phyloP scores from a whole-genome alignment of 1,139 yeast genomes.

The Candida smagusa region DNA sequence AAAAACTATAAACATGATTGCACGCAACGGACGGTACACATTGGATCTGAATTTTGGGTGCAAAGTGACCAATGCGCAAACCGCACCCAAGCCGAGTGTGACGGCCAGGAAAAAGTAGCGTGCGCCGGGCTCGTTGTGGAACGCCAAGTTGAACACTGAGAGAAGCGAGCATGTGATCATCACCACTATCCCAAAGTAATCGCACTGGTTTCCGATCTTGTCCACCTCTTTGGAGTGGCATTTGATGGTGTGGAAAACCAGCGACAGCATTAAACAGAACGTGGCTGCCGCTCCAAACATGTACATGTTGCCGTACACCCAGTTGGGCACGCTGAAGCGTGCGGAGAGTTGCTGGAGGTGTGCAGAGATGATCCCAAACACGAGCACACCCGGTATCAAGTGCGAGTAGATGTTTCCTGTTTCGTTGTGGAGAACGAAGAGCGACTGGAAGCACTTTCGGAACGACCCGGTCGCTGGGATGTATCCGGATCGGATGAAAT shows the following conservation, averaged over 20 bases:
- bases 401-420: constrained; percentile 82
- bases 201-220: constrained; percentile 72
- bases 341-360: constrained; percentile 29
- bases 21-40: constrained; percentile 73
- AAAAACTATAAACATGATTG: constrained; percentile 73
- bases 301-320: constrained; percentile 38
- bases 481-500: constrained; percentile 70
- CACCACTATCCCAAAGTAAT: constrained; percentile 81
- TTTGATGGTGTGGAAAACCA: constrained; percentile 73
- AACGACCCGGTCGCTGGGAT: constrained; percentile 66
- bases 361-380: constrained; percentile 25
- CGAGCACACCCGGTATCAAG: constrained; percentile 58
- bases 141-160: constrained; percentile 68
- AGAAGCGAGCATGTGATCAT: constrained; percentile 73
- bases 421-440: constrained; percentile 78
- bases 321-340: constrained; percentile 21
- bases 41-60: constrained; percentile 64
- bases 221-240: constrained; percentile 66
- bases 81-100: constrained; percentile 53
- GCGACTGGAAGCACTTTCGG: constrained; percentile 48
- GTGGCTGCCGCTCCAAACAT: constrained; percentile 42
- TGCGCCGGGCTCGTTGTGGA: constrained; percentile 45
- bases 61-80: constrained; percentile 65
- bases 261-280: constrained; percentile 69
- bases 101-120: constrained; percentile 45